Conservation (phyloP, 345 rosid species). For the Brassica juncea region DNA sequence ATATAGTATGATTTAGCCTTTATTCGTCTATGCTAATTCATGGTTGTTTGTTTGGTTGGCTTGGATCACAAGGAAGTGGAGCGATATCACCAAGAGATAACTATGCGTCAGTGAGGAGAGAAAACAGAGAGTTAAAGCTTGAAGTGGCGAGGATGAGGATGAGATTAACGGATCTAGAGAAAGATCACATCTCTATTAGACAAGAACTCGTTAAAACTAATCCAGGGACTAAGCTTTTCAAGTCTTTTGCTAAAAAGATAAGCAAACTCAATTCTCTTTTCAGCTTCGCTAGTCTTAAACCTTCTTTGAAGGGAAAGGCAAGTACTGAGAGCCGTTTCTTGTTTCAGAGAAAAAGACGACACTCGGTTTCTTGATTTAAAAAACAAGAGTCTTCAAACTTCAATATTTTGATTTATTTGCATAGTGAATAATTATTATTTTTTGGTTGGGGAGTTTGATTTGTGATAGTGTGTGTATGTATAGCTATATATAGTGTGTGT, state of each 20-base stretch:
- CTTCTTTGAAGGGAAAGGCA: conserved; percentile 49
- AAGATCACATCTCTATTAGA: conserved; percentile 91
- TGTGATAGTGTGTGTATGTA: conserved; percentile 18
- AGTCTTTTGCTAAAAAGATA: conserved; percentile 71
- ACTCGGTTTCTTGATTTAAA: conserved; percentile 66
- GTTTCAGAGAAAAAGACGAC: conserved; percentile 77
- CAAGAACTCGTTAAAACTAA: conserved; percentile 80
- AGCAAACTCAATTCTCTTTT: conserved; percentile 79
- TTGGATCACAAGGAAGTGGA: conserved; percentile 60
- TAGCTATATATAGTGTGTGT: conserved; percentile 18
- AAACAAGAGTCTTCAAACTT: not conserved
- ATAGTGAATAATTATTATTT: conserved; percentile 8
- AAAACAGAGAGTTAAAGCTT: conserved; percentile 92
- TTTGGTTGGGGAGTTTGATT: not conserved
- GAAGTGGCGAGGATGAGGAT: conserved; percentile 99
- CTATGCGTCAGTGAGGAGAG: conserved; percentile 93
- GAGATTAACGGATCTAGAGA: conserved; percentile 94
- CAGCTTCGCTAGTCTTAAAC: conserved; percentile 59
- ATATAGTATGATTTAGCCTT: not conserved
- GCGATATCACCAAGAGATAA: conserved; percentile 97
- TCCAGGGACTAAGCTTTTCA: conserved; percentile 75
- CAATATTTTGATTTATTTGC: conserved; percentile 22
- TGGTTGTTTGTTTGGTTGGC: not conserved
- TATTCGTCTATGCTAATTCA: not conserved
- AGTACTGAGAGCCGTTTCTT: conserved; percentile 63